Base-by-base conservation (phyloP, 768 basidiomycete genomes). In the Boletus vinaceobasis region DNA sequence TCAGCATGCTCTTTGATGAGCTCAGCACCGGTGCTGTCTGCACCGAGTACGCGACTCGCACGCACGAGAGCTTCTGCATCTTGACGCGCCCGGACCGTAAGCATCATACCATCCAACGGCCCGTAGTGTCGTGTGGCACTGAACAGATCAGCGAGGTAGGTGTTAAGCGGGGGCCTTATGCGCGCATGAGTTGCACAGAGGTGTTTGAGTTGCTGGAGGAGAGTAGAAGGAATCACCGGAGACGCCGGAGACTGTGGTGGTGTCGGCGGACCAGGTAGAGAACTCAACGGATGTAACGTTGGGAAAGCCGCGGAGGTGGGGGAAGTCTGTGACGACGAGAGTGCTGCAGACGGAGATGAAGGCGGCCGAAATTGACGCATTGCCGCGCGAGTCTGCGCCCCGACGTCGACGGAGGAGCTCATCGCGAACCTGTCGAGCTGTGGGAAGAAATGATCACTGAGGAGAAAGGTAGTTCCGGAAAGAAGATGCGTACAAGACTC, bases 351-450 rank as follows among this genome's bases (percentile, higher is more conserved):
- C 43, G 68, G 43, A 38, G 54, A 56, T 56, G 72, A 63, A 49
- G 74, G 54, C 23, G 64, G 61, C 43, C 69, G 67, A 58, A 60
- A 65, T 49, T 66, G 73, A 21, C 71, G 76, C 52, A 77, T 61
- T 10, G 65, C 61, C 15, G 58, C 53, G 21, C 71, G 69, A 29
- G 74, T 72, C 10, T 71, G 69, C 37, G 78, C 71, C 23, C 79
- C 75, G 10, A 87, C 65, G 32, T 76, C 71, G 45, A 88, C 69
- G 39, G 81, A 81, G 7, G 79, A 81, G 62, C 88, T 91, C 80
- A 93, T 84, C 3, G 88, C 78, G 65, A 93, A 92, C 62, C 79
- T 81, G 65, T 93, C 88, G 14, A 93, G 76, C 89, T 91, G 35
- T 52, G 26, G 37, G 47, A 50, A 36, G 32, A 45, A 51, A 43